Percentiles rank a stretch among this genome's conserved stretches.
phyloP scores from a whole-genome alignment of 1,284 basidiomycete genomes.

The Rhodofomes roseus region DNA sequence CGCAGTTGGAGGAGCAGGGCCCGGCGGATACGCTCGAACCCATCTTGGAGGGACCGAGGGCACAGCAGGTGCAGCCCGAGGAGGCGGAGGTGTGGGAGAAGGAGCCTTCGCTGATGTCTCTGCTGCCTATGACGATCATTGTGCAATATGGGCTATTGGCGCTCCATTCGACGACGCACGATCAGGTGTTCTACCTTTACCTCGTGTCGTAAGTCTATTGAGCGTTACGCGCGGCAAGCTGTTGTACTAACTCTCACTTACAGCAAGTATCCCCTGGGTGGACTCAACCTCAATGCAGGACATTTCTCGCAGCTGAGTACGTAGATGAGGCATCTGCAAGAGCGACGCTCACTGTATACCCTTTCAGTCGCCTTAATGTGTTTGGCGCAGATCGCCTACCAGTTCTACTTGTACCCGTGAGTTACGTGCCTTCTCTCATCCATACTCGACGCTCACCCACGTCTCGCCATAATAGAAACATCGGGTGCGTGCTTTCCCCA shows the following conservation, averaged over 20 bases:
- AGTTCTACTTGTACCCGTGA: constrained; percentile 83
- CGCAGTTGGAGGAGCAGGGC: constrained; percentile 36
- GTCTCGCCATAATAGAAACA: constrained; percentile 38
- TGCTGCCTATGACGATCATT: constrained; percentile 69
- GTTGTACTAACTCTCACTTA: background rate
- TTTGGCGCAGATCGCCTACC: constrained; percentile 77
- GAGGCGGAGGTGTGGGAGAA: constrained; percentile 32
- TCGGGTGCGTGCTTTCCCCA: constrained; percentile 39
- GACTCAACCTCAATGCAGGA: constrained; percentile 71
- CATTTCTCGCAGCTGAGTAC: constrained; percentile 81
- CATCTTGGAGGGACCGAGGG: constrained; percentile 46
- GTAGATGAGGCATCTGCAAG: constrained; percentile 17
- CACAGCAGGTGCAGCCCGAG: constrained; percentile 17
- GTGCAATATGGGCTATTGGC: constrained; percentile 78
- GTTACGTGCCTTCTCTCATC: constrained; percentile 28
- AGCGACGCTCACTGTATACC: background rate
- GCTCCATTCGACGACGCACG: constrained; percentile 79
- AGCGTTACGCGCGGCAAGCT: background rate
- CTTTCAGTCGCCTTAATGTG: constrained; percentile 73
- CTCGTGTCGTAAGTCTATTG: constrained; percentile 65
- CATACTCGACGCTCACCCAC: constrained; percentile 14
- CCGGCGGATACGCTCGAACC: constrained; percentile 42
- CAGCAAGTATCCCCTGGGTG: constrained; percentile 69
- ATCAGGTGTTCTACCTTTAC: constrained; percentile 81
- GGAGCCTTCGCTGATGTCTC: constrained; percentile 57